Evolutionary conservation across 2,329 filamentous ascomycete species (phyloP), one percentile per base, ranked within the genome.

Genomic region (Penicillium sp.): DNA sequence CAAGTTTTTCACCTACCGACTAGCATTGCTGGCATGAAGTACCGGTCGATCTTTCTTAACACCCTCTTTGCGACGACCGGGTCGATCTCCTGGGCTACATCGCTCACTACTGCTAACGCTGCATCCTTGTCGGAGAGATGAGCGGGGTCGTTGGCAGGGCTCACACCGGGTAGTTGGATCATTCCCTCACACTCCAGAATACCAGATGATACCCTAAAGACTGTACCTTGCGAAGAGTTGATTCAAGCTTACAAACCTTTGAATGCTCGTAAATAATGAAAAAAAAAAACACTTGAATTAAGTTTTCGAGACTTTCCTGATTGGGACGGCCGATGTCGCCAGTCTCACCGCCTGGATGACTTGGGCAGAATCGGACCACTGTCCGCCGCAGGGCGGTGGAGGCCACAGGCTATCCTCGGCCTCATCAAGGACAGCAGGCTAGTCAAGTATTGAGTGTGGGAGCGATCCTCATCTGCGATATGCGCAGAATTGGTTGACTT

Each of bases 21-120:
- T 25, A 84, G 80, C 88, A 91, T 91, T 13, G 85, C 83, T 0
- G 89, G 89, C 37, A 91, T 89, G 49, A 91, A 75, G 63, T 88
- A 88, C 64, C 80, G 76, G 68, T 91, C 88, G 55, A 90, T 89
- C 76, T 90, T 91, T 52, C 85, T 79, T 26, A 90, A 75, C 8
- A 88, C 87, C 51, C 83, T 81, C 19, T 79, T 81, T 60, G 84
- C 83, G 0, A 86, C 73, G 0, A 73, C 77, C 0, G 84, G 82
- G 67, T 89, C 87, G 48, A 87, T 79, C 26, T 68, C 70, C 48
- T 66, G 63, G 10, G 71, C 71, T 30, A 71, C 63, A 54, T 87
- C 84, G 26, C 87, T 85, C 2, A 89, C 86, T 60, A 90, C 80
- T 8, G 80, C 81, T 57, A 87, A 78, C 2, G 85, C 85, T 19